These are phyloP conservation scores for Fusarium virguliforme DNA, from an alignment of 2,329 filamentous ascomycete genomes.

Conservation along the genomic window DNA sequence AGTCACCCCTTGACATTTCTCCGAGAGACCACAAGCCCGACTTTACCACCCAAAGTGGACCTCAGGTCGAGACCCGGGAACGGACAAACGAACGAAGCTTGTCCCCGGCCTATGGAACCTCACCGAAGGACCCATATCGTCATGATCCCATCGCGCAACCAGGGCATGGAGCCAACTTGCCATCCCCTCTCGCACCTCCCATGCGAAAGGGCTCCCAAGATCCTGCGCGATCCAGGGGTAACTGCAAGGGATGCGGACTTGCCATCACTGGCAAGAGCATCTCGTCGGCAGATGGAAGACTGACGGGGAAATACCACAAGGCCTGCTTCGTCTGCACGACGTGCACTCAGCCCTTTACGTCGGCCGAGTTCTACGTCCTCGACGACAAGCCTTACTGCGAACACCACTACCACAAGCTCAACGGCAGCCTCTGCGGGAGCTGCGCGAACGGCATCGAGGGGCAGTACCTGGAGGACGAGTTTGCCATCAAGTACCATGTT, in stretches of 20 bases:
- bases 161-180: constrained; percentile 21
- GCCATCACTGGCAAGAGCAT: constrained; percentile 92
- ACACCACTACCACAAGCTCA: constrained; percentile 92
- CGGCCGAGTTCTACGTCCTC: constrained; percentile 93
- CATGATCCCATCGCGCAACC: constrained; percentile 33
- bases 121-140: constrained; percentile 37
- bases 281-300: constrained; percentile 90
- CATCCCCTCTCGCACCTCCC: constrained; percentile 40
- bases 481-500: constrained; percentile 85
- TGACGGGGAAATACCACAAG: constrained; percentile 96
- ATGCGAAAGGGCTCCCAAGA: constrained; percentile 59
- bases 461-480: constrained; percentile 89
- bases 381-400: constrained; percentile 91
- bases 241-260: constrained; percentile 86
- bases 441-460: constrained; percentile 94
- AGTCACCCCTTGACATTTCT: constrained; percentile 52
- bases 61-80: constrained; percentile 29
- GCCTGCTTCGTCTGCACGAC: constrained; percentile 93
- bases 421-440: constrained; percentile 85
- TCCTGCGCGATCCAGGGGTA: constrained; percentile 72
- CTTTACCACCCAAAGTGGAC: constrained; percentile 47
- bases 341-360: constrained; percentile 85
- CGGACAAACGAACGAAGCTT: constrained; percentile 34
- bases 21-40: constrained; percentile 44
- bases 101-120: constrained; percentile 39